Evolutionary conservation across 139 green algal species (phyloP), one percentile per base, ranked within the genome.

Genomic region (Micractinium conductrix): DNA sequence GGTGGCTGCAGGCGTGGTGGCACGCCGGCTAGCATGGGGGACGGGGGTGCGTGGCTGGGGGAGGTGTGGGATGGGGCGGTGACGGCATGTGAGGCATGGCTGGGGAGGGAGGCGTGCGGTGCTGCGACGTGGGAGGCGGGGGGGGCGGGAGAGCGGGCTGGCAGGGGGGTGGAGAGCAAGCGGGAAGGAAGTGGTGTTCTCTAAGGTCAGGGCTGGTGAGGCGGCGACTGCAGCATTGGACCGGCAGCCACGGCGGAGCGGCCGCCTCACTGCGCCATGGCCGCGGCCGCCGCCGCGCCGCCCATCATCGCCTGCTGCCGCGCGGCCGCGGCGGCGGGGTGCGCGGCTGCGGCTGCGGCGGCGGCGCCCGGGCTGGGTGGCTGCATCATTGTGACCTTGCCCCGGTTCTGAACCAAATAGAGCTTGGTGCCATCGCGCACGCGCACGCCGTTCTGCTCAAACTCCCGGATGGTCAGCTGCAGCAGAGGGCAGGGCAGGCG

Each of bases 401-500:
- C 38, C 38, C 65, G 48, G 74, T 89, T 79, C 69, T 88, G 87
- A 30, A 84, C 69, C 38, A 90, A 43, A 42, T 90, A 90, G 21
- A 86, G 55, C 83, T 84, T 80, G 50, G 82, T 85, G 43, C 87
- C 87, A 4, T 86, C 74, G 2, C 87, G 83, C 50, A 90, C 83
- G 17, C 87, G 74, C 62, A 86, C 87, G 30, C 83, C 83, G 12
- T 72, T 75, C n/a, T 79, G 73, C 74, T 88, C 78, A 83, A 90
- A 90, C 44, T 90, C 87, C 10, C 80, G 26, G 70, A 74, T 74
- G n/a, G 78, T 83, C 60, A 74, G 79, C 79, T 68, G 58, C 60
- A 67, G n/a, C n/a, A n/a, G n/a, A n/a, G n/a, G n/a, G n/a, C 0
- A 30, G 53, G 50, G 37, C 2, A 10, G 1, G 28, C 33, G 74